These are phyloP conservation scores for Agaricus subrufescens DNA, from an alignment of 768 basidiomycete species.

Conservation along the genomic window DNA sequence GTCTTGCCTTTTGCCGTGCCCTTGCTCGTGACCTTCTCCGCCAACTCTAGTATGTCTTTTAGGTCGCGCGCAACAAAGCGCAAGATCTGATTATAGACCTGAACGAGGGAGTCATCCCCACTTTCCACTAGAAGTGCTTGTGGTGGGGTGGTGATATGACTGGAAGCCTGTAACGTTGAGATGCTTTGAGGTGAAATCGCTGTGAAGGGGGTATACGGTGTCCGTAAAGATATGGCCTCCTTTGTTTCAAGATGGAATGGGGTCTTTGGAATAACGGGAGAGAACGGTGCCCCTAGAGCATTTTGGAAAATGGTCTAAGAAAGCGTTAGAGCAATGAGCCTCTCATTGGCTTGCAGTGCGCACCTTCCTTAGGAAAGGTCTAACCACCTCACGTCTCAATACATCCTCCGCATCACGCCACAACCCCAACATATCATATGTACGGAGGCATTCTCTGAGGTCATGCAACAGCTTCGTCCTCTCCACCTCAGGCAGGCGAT, in stretches of 20 bases:
- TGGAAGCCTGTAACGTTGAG: constrained; percentile 35
- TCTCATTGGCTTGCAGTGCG: constrained; percentile 7
- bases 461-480: constrained; percentile 60
- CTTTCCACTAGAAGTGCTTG: constrained; percentile 50
- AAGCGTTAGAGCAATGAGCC: constrained; percentile 4
- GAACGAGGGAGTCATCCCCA: constrained; percentile 61
- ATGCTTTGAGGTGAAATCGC: constrained; percentile 46
- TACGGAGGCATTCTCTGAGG: constrained; percentile 71
- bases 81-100: constrained; percentile 78
- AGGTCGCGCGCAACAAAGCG: constrained; percentile 78
- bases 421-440: constrained; percentile 74
- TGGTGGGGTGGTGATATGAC: constrained; percentile 22
- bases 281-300: constrained; percentile 62
- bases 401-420: constrained; percentile 91
- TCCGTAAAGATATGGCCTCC: constrained; percentile 29
- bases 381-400: constrained; percentile 64
- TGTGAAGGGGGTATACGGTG: constrained; percentile 50
- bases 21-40: constrained; percentile 49
- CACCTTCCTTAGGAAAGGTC: constrained; percentile 76
- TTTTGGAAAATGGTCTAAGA: constrained; percentile 70
- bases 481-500: constrained; percentile 56
- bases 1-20: not conserved
- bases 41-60: constrained; percentile 67
- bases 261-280: constrained; percentile 74
- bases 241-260: constrained; percentile 45